Base-by-base conservation (phyloP, 2,329 filamentous ascomycete species). In the Sclerotinia borealis region DNA sequence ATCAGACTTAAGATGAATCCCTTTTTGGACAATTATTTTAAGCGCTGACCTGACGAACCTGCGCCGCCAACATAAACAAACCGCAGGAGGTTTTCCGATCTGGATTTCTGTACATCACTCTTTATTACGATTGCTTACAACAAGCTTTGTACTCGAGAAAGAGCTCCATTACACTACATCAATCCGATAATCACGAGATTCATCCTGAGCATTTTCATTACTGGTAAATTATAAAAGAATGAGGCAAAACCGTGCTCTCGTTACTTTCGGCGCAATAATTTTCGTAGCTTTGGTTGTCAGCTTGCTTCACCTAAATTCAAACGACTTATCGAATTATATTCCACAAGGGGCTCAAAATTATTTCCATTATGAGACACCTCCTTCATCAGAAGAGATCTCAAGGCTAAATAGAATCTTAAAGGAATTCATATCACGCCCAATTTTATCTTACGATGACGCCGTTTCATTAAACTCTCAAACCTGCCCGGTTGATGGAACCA, bases 401-500 rank as follows among this genome's bases (percentile, higher is more conserved):
- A 41, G 50, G n/a, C n/a, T 61, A 5, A 50, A 60, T 34, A 25
- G 13, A 15, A n/a, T 64, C n/a, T 43, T 64, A 8, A 19, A 50
- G 19, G 22, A 61, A 22, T 61, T 64, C 6, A 27, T 64, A n/a
- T 45, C 58, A 22, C 60, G 60, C 8, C 66, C 67, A 1, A 37
- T 68, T 19, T 37, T 64, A 37, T 59, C 64, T 13, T 68, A 67
- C 34, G 39, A 64, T 36, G 64, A 67, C 25, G 37, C 67, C 8
- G 66, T 67, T 45, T 47, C 48, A 39, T 25, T 54, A n/a, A 66
- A 62, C 25, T 61, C 65, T 15, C 39, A 60, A 47, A 60, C 43
- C 36, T 68, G 67, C 55, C 63, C 66, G 5, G 63, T 65, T 25
- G n/a, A 64, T 13, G 67, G 66, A 25, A 60, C 64, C 41, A 68